Base-by-base conservation (phyloP, 2,329 filamentous ascomycete genomes). In the Aspergillus pseudoglaucus region DNA sequence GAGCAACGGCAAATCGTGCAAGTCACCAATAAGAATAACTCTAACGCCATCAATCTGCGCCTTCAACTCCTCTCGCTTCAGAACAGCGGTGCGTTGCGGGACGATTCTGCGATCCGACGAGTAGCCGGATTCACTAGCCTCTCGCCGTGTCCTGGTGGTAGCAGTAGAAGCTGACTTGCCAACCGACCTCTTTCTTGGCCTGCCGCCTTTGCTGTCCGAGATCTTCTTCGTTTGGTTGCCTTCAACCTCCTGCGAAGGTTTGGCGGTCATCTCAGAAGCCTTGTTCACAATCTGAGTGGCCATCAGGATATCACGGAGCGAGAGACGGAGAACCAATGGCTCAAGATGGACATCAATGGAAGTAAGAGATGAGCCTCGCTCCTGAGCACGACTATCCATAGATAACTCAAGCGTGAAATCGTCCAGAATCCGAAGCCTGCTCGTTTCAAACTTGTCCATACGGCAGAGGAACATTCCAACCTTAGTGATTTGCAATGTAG, bases 381-480 rank as follows among this genome's bases (percentile, higher is more conserved):
- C 78, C 60, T 84, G 78, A 2, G 77, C 74, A 37, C 79, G 75
- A 55, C 82, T 83, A 60, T 98, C 91, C 75, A 98, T 82, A 2
- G 88, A 93, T 59, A 95, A 77, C 53, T 93, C 87, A 8, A 97
- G 75, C 2, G 90, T 95, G 65, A 98, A 98, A 67, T 98, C 90
- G 63, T 99, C 94, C 27, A 99, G 81, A 52, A 99, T 95, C 15
- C 93, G 84, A 42, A 98, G 77, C 33, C 89, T 83, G 37, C 85
- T 90, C 3, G 87, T 90, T 57, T 98, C 91, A 58, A 97, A 97
- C 53, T 84, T 88, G 67, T 99, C 94, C 93, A 99, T 98, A 10
- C 93, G 87, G 64, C 94, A 98, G 27, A 98, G 70, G 66, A 96
- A 99, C 93, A 99, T 98, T 58, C 93, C 93, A 46, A 97, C 81